Evolutionary conservation across 1,284 basidiomycete species (phyloP), one percentile per base, ranked within the genome.

Genomic region (Neonothopanus nambi): DNA sequence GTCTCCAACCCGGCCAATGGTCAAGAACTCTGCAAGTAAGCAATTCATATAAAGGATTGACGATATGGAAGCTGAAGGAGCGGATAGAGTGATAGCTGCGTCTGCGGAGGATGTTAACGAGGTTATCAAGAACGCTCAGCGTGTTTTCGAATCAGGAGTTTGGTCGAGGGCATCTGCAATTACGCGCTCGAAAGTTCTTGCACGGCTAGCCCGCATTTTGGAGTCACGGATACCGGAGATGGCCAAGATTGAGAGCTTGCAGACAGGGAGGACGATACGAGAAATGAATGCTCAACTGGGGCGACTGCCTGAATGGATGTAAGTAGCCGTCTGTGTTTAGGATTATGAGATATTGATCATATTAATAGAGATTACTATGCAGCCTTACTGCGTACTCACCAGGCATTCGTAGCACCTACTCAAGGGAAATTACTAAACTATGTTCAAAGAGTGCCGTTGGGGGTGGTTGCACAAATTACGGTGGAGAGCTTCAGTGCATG

Each of bases 391-490:
- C 74, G 89, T 35, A 91, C 89, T 4, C 76, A 81, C 37, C 80
- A 84, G 62, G 82, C 78, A 3, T 83, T 81, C 56, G 76, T 91
- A 12, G 81, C 87, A n/a, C 91, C 90, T 2, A 87, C 88, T 0
- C 85, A 89, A 61, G 91, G 91, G 0, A 81, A 81, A 51, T 64
- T 93, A 30, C 68, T 92, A 37, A 93, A 92, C 61, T 86, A 89
- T 65, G 84, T 93, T 6, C 80, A 84, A 48, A 78, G 91, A 21
- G 75, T 91, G 5, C 91, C 91, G 0, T 75, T 93, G 1, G 91
- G 91, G 21, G 90, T 93, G 13, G 88, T 91, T 35, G 89, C 87
- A 0, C 91, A 93, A 63, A 89, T 93, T 38, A 93, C 88, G 30
- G 87, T 88, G 28, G 55, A 74, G 55, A 20, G 12, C 13, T 24